Evolutionary conservation across 169 alveolate species (phyloP).

Genomic region (Cytauxzoon felis): DNA sequence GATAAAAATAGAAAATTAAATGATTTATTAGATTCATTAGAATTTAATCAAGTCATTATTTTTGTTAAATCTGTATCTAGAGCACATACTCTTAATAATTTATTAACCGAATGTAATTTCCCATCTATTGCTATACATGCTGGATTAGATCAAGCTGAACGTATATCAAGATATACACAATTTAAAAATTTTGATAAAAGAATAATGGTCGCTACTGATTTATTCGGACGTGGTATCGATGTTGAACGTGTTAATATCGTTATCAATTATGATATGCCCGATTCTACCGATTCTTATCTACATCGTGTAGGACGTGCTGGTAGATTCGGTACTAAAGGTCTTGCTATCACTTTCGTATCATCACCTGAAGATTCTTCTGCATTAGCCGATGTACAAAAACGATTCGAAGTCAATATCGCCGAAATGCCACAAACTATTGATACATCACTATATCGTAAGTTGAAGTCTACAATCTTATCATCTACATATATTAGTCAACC

Average conservation of each 20-base stretch:
- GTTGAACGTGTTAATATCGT: constrained; percentile 99
- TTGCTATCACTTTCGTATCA: constrained; percentile 95
- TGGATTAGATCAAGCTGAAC: constrained; percentile 80
- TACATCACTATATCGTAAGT: constrained; percentile 83
- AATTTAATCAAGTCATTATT: constrained; percentile 97
- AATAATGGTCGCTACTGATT: constrained; percentile 98
- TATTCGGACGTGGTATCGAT: constrained; percentile 99
- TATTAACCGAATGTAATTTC: constrained; percentile 94
- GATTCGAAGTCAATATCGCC: constrained; percentile 95
- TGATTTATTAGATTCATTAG: constrained; percentile 94
- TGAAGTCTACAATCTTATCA: not conserved
- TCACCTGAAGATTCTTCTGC: constrained; percentile 91
- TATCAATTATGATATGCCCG: constrained; percentile 98
- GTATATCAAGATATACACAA: constrained; percentile 91
- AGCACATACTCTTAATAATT: constrained; percentile 92
- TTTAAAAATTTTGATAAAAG: constrained; percentile 97
- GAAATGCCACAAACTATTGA: constrained; percentile 94
- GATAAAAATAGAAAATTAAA: constrained; percentile 95
- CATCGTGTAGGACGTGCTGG: constrained; percentile 99
- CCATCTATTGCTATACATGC: constrained; percentile 99
- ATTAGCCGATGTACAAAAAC: constrained; percentile 93
- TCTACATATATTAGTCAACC: not conserved
- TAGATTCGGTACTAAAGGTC: constrained; percentile 99
- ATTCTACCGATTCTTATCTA: constrained; percentile 81
- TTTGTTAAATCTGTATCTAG: constrained; percentile 93